Conservation (phyloP, 2,329 filamentous ascomycete species). For the Meredithiella fracta region DNA sequence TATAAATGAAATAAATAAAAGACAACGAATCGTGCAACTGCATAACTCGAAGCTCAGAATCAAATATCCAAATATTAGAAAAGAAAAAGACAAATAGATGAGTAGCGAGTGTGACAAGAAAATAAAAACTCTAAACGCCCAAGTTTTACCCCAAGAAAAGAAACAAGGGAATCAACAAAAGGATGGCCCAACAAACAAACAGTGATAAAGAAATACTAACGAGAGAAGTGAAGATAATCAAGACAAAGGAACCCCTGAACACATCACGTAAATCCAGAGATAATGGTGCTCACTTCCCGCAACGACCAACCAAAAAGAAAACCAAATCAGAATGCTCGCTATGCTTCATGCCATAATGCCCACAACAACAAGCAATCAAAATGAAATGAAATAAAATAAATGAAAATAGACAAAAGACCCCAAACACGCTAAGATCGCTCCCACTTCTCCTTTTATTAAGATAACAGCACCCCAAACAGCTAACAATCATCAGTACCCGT, state of each 20-base stretch:
- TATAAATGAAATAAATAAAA: neutral
- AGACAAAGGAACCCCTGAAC: constrained; percentile 1
- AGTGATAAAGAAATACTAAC: constrained; percentile 4
- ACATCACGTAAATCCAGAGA: constrained; percentile 4
- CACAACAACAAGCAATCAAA: constrained; percentile 8
- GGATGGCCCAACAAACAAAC: neutral
- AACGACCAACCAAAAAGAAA: constrained; percentile 13
- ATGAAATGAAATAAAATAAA: constrained; percentile 18
- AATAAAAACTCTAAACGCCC: neutral
- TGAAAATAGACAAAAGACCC: constrained; percentile 13
- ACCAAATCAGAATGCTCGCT: constrained; percentile 7
- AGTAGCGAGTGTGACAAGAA: constrained; percentile 1
- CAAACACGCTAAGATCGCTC: neutral
- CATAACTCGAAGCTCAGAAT: neutral
- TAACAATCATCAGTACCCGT: constrained; percentile 6
- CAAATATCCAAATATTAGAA: constrained; percentile 13
- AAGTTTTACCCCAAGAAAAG: constrained; percentile 5
- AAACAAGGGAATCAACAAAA: neutral
- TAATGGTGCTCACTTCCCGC: neutral
- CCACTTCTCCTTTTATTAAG: neutral
- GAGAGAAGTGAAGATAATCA: constrained; percentile 4
- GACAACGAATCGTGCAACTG: neutral
- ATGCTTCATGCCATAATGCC: constrained; percentile 4
- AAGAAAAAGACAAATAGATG: constrained; percentile 14
- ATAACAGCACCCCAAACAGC: neutral